Base-by-base conservation (phyloP, 2,329 filamentous ascomycete species). In the Phyllosticta citribraziliensis region DNA sequence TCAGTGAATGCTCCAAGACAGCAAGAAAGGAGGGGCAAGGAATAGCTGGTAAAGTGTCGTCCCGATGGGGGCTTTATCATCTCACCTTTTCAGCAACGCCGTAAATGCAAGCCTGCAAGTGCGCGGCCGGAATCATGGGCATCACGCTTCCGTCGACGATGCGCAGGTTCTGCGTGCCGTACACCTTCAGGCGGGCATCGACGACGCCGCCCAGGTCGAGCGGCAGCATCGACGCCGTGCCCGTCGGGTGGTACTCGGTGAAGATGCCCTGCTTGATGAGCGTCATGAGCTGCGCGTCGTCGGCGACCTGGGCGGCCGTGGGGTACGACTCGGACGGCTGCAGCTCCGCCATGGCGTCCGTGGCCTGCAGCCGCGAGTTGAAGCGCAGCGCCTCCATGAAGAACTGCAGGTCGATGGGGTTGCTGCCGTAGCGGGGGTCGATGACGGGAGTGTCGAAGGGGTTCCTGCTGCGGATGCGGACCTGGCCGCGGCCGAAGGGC, bases 221-320 rank as follows among this genome's bases (percentile, higher is more conserved):
- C 5, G 67, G 64, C 11, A 69, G 65, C 67, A 72, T 68, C 58
- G 67, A 66, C 59, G 67, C 70, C 0, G 68, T 70, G 8, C 72
- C 67, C 8, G 61, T 64, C 8, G 71, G 68, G 60, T 74, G 72
- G 69, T 65, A 1, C 64, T 68, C n/a, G 68, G 69, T 52, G 60
- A 64, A 64, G 52, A 71, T 27, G 40, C 61, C 66, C 52, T 55
- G 5, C 35, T 60, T 60, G 30, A 63, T 61, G 47, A 67, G 62
- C n/a, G 66, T 64, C 27, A 58, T 53, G 57, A 67, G 63, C 53
- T 71, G 67, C 22, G 70, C 67, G 33, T 67, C 64, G 25, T 71
- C 68, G 1, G 67, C 65, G 0, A 58, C 64, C 57, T 67, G 64
- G 53, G 68, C 65, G 25, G 65, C 61, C 14, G 68, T 68, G 11